Evolutionary conservation across 2,329 filamentous ascomycete genomes (phyloP).

Genomic region (Tolypocladium paradoxum): DNA sequence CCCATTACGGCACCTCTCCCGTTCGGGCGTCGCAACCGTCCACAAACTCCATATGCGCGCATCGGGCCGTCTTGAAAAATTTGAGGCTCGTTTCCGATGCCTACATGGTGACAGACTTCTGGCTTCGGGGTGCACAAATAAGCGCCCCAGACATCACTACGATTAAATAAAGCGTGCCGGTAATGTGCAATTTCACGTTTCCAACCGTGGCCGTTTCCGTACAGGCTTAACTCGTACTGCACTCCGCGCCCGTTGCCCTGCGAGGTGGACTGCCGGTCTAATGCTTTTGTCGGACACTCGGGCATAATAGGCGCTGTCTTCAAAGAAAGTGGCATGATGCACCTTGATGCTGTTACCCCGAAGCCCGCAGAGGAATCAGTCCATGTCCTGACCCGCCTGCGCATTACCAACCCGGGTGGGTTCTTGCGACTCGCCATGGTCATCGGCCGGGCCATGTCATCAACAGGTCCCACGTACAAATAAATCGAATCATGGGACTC

Average conservation of each 20-base stretch:
- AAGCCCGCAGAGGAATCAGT: background rate
- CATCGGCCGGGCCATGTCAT: background rate
- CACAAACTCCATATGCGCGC: background rate
- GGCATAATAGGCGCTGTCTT: background rate
- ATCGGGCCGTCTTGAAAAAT: background rate
- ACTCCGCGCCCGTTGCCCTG: too few species aligned
- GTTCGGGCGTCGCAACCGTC: background rate
- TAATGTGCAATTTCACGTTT: background rate
- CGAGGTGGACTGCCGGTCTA: background rate
- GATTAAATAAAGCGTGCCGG: background rate
- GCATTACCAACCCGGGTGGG: background rate
- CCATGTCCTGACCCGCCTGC: background rate
- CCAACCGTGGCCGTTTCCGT: background rate
- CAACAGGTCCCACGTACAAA: background rate
- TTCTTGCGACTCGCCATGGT: background rate
- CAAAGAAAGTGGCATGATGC: background rate
- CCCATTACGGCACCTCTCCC: background rate
- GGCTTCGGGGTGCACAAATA: too few species aligned
- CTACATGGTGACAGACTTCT: too few species aligned
- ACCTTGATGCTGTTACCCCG: background rate
- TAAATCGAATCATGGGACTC: background rate
- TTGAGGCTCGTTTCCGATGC: background rate
- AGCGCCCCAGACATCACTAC: too few species aligned
- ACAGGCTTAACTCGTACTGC: background rate
- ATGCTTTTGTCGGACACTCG: background rate